Percentiles rank a stretch among this genome's conserved stretches.
phyloP scores from a whole-genome alignment of 225 moss, liverwort and hornwort species.

The Climacium dendroides region DNA sequence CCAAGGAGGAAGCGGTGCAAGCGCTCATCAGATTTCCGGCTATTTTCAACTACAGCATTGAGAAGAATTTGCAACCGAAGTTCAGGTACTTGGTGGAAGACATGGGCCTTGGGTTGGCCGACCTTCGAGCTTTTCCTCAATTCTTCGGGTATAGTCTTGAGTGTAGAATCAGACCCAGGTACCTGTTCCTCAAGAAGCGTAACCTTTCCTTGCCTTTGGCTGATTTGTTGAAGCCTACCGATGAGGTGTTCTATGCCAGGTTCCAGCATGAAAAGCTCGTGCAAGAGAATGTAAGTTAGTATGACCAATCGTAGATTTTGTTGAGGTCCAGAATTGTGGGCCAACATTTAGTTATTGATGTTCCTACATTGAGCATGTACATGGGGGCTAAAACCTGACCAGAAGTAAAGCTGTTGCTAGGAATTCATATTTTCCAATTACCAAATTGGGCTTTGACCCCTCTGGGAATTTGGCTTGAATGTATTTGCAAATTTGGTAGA shows the following conservation, averaged over 20 bases:
- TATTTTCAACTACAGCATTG: conserved; percentile 82
- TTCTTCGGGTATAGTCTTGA: conserved; percentile 84
- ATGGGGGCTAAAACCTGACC: conserved; percentile 7
- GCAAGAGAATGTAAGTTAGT: background rate
- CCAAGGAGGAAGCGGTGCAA: conserved; percentile 36
- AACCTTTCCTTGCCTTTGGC: conserved; percentile 23
- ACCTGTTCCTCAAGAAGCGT: conserved; percentile 32
- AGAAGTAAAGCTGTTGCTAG: background rate
- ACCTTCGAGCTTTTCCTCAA: conserved; percentile 69
- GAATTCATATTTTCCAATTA: background rate
- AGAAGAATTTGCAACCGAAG: conserved; percentile 64
- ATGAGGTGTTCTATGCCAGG: conserved; percentile 36
- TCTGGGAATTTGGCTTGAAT: background rate
- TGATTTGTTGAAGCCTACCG: conserved; percentile 37
- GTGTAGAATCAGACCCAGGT: conserved; percentile 44
- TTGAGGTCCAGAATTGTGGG: background rate
- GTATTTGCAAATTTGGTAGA: background rate
- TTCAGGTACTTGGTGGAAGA: conserved; percentile 44
- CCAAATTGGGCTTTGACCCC: background rate
- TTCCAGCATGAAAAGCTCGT: conserved; percentile 17
- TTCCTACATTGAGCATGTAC: conserved; percentile 1
- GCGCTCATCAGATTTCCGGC: conserved; percentile 61
- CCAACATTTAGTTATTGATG: background rate
- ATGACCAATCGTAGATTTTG: background rate
- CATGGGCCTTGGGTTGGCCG: conserved; percentile 53